These are phyloP conservation scores for Xerocomellus chrysenteron DNA, from an alignment of 768 basidiomycete species.

Conservation along the genomic window DNA sequence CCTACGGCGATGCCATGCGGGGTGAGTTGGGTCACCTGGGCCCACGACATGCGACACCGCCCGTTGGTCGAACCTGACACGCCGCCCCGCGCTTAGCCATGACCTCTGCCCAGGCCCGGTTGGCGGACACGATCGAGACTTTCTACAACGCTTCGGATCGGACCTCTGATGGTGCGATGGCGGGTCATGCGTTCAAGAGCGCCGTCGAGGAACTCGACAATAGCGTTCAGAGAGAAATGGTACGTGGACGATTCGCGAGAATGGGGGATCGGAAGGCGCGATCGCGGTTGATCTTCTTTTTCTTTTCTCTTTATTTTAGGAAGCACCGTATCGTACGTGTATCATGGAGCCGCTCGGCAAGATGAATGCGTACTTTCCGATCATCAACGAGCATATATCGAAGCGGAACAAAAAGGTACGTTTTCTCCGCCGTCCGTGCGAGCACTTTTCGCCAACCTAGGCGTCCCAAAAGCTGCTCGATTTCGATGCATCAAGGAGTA, in stretches of 20 bases:
- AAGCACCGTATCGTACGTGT: conserved; percentile 90
- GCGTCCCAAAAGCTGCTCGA: conserved; percentile 72
- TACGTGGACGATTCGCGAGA: conserved; percentile 38
- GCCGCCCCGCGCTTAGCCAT: conserved; percentile 56
- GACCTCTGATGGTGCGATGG: conserved; percentile 91
- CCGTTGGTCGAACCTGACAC: neutral
- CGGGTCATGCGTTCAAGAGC: conserved; percentile 92
- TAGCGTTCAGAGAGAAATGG: conserved; percentile 80
- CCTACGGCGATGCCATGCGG: conserved; percentile 92
- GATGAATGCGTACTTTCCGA: conserved; percentile 93
- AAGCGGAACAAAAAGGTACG: conserved; percentile 96
- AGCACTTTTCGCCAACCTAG: neutral
- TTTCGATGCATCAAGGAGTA: conserved; percentile 91
- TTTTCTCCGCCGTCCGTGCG: neutral
- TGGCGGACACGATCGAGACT: conserved; percentile 90
- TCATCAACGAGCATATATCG: conserved; percentile 88
- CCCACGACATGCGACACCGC: neutral
- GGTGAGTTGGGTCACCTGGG: conserved; percentile 44
- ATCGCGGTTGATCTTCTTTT: neutral
- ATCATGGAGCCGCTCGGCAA: conserved; percentile 95
- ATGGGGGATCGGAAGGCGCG: neutral
- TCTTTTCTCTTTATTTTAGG: conserved; percentile 44
- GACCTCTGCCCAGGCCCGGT: conserved; percentile 87
- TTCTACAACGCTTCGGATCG: conserved; percentile 90
- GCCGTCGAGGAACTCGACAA: conserved; percentile 93